Conservation (phyloP, 192 early-diverging fungal genomes). For the Oehlia diaphana region DNA sequence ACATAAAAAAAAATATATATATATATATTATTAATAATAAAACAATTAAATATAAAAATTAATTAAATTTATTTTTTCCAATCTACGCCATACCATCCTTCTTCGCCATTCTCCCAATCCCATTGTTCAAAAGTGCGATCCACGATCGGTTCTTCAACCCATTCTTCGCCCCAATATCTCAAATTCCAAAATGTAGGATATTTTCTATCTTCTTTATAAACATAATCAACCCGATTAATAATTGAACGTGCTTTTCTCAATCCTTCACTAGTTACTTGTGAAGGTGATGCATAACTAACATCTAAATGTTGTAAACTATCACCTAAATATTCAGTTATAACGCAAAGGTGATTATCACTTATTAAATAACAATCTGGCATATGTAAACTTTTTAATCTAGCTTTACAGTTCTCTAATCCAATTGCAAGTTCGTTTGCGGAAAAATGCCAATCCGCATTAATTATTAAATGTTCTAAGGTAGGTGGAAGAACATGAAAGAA, state of each 20-base stretch:
- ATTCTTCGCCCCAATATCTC: constrained; percentile 5
- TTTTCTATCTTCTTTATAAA: constrained; percentile 1
- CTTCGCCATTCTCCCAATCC: neutral
- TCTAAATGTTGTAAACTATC: neutral
- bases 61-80: neutral
- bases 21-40: neutral
- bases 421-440: neutral
- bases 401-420: neutral
- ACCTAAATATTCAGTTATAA: constrained; percentile 1
- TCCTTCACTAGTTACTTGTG: neutral
- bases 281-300: neutral
- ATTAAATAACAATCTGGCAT: neutral
- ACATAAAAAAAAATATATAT: neutral
- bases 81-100: neutral
- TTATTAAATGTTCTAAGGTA: constrained; percentile 7
- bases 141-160: neutral
- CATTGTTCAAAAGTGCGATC: neutral
- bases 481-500: neutral
- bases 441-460: neutral
- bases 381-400: neutral
- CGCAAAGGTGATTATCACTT: neutral
- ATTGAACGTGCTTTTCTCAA: neutral
- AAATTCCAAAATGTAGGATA: constrained; percentile 7
- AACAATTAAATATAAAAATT: neutral
- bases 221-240: neutral